phyloP scores from a whole-genome alignment of 306 rosid genomes.

The Carpinus viminea region DNA sequence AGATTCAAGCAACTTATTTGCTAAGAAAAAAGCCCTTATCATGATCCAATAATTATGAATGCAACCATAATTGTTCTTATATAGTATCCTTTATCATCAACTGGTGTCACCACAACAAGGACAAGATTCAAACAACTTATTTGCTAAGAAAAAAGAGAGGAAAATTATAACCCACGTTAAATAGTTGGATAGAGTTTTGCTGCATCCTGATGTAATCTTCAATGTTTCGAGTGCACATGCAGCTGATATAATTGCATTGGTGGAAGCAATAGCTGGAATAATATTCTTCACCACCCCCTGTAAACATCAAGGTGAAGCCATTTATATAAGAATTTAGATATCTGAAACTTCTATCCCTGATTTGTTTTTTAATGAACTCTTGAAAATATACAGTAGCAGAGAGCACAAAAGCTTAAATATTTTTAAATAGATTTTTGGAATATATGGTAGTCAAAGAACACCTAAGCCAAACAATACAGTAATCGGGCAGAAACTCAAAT shows the following conservation, averaged over 20 bases:
- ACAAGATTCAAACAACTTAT: not conserved
- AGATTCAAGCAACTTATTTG: not conserved
- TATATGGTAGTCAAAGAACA: not conserved
- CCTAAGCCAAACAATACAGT: slow-evolving; percentile 3
- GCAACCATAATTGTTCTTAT: not conserved
- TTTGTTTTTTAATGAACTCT: not conserved
- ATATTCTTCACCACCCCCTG: slow-evolving; percentile 99
- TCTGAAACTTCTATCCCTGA: not conserved
- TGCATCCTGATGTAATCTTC: slow-evolving; percentile 90
- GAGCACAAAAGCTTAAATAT: not conserved
- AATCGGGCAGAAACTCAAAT: not conserved
- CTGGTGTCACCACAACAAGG: not conserved
- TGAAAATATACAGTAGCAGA: slow-evolving; percentile 15
- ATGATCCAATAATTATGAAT: not conserved
- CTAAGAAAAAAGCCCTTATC: not conserved
- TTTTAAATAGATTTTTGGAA: not conserved
- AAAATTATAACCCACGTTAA: slow-evolving; percentile 51
- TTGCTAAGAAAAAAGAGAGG: slow-evolving; percentile 9
- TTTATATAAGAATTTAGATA: not conserved
- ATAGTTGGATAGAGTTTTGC: slow-evolving; percentile 92
- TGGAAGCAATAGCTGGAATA: slow-evolving; percentile 95
- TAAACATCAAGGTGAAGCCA: slow-evolving; percentile 25
- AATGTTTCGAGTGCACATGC: slow-evolving; percentile 91
- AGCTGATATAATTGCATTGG: slow-evolving; percentile 97
- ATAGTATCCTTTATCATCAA: not conserved